These are phyloP conservation scores for Fusarium tricinctum DNA, from an alignment of 2,329 filamentous ascomycete species.

Conservation along the genomic window DNA sequence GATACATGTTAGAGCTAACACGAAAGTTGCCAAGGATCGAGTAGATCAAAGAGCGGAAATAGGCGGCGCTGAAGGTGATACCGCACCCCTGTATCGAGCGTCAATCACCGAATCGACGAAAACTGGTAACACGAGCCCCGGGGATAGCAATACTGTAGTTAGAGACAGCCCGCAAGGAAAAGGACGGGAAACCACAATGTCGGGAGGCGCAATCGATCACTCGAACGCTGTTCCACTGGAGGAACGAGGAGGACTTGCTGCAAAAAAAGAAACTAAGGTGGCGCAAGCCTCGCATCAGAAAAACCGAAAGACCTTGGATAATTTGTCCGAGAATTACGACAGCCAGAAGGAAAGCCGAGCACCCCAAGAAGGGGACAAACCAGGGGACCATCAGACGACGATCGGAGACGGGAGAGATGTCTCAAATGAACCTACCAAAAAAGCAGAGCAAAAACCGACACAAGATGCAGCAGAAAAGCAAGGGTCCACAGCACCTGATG, in stretches of 20 bases:
- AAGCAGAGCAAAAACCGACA: constrained; percentile 26
- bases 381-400: constrained; percentile 18
- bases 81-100: not conserved
- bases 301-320: constrained; percentile 11
- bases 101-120: not conserved
- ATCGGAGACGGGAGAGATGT: constrained; percentile 1
- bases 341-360: constrained; percentile 15
- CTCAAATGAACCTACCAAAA: constrained; percentile 17
- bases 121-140: constrained; percentile 12
- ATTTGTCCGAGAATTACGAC: constrained; percentile 16
- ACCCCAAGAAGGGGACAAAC: constrained; percentile 7
- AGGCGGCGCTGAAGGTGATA: not conserved
- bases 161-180: not conserved
- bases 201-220: not conserved
- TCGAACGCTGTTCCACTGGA: not conserved
- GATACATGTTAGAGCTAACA: not conserved
- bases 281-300: constrained; percentile 18
- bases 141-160: constrained; percentile 22
- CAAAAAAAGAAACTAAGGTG: constrained; percentile 25
- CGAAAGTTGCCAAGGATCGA: constrained; percentile 1
- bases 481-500: constrained; percentile 48
- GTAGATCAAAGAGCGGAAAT: not conserved
- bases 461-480: constrained; percentile 35
- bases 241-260: constrained; percentile 8
- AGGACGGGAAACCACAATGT: not conserved